These are phyloP conservation scores for Brettanomyces anomalus DNA, from an alignment of 805 yeast species.

Conservation along the genomic window DNA sequence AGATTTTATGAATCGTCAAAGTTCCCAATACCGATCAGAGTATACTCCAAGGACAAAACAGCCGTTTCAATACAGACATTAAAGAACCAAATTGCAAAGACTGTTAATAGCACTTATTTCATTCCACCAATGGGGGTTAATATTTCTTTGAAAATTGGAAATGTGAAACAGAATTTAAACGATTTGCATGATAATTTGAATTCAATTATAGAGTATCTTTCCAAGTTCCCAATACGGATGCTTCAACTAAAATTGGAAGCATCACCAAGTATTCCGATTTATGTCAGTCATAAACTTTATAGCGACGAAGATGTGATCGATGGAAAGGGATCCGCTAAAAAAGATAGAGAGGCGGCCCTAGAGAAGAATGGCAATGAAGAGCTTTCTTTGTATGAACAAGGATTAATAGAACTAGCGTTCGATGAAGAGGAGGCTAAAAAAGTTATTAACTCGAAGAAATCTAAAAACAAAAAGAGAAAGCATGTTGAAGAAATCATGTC, in stretches of 20 bases:
- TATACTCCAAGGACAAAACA: conserved; percentile 15
- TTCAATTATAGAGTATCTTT: conserved; percentile 42
- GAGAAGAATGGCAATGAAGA: conserved; percentile 26
- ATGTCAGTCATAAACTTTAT: conserved; percentile 49
- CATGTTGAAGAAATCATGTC: conserved; percentile 10
- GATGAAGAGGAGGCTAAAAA: conserved; percentile 60
- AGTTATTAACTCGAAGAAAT: conserved; percentile 36
- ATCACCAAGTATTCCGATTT: conserved; percentile 84
- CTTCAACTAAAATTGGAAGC: conserved; percentile 54
- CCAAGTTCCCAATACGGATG: conserved; percentile 38
- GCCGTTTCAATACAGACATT: conserved; percentile 38
- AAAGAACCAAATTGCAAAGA: conserved; percentile 48
- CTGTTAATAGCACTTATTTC: conserved; percentile 49
- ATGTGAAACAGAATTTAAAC: conserved; percentile 33
- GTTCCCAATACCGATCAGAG: conserved; percentile 56
- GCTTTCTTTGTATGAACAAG: conserved; percentile 58
- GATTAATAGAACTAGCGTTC: conserved; percentile 73
- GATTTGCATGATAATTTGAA: conserved; percentile 53
- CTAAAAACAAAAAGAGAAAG: conserved; percentile 30
- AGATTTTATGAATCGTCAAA: conserved; percentile 55
- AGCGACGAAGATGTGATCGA: conserved; percentile 30
- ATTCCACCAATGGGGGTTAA: conserved; percentile 68
- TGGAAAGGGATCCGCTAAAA: conserved; percentile 16
- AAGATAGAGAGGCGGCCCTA: conserved; percentile 15
- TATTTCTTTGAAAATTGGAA: conserved; percentile 60